phyloP scores from a whole-genome alignment of 2,329 filamentous ascomycete genomes.

The Didymella segeticola region DNA sequence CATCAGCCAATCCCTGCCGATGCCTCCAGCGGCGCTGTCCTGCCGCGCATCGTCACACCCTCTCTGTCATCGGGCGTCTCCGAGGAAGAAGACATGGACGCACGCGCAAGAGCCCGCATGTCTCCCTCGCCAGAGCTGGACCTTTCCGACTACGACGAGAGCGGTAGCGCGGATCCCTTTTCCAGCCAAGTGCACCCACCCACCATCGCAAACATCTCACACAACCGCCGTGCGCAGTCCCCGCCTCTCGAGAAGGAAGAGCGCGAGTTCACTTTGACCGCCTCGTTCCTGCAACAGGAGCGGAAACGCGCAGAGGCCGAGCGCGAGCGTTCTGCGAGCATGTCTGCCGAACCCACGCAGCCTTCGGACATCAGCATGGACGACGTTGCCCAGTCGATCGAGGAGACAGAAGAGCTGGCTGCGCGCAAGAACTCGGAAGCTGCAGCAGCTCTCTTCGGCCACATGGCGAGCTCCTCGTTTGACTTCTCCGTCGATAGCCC shows the following conservation, averaged over 20 bases:
- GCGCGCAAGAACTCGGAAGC: constrained; percentile 60
- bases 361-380: constrained; percentile 45
- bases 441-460: constrained; percentile 58
- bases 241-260: constrained; percentile 93
- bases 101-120: constrained; percentile 67
- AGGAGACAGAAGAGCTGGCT: constrained; percentile 56
- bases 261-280: constrained; percentile 95
- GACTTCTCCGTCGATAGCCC: constrained; percentile 54
- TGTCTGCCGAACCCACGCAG: constrained; percentile 44
- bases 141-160: constrained; percentile 84
- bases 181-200: constrained; percentile 56
- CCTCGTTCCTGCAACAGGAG: constrained; percentile 76
- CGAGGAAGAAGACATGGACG: constrained; percentile 69
- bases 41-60: constrained; percentile 76
- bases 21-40: constrained; percentile 57
- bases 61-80: constrained; percentile 82
- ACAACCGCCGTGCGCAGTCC: constrained; percentile 76
- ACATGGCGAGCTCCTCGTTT: constrained; percentile 49
- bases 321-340: constrained; percentile 49
- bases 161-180: constrained; percentile 64
- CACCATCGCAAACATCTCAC: constrained; percentile 54
- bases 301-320: constrained; percentile 53
- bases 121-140: constrained; percentile 95
- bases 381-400: constrained; percentile 46
- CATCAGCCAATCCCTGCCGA: constrained; percentile 81